Evolutionary conservation across 2,329 filamentous ascomycete species (phyloP).

Genomic region (Fusarium tjaetaba): DNA sequence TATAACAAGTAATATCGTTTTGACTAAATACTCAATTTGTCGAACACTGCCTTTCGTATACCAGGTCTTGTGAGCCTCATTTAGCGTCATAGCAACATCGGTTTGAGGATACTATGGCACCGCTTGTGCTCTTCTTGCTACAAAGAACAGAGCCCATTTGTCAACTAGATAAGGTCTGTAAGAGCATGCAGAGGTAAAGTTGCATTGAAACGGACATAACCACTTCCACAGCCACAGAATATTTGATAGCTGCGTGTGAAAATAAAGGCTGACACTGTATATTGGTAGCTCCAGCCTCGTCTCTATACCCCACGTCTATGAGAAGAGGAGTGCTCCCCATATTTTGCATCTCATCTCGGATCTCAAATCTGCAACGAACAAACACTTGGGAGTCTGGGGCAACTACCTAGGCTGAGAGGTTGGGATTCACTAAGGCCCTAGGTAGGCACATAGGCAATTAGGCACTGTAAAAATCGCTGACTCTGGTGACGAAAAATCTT

Average conservation of each 20-base stretch:
- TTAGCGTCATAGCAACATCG: background rate
- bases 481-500: conserved; percentile 38
- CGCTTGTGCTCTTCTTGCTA: background rate
- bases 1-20: conserved; percentile 21
- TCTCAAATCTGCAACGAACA: conserved; percentile 5
- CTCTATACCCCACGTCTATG: conserved; percentile 13
- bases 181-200: background rate
- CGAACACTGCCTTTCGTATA: background rate
- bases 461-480: background rate
- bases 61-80: background rate
- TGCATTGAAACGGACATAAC: background rate
- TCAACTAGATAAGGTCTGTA: background rate
- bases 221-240: background rate
- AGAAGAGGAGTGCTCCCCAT: conserved; percentile 15
- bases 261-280: conserved; percentile 16
- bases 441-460: background rate
- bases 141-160: background rate
- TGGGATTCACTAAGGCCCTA: conserved; percentile 23
- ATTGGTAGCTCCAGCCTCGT: conserved; percentile 11
- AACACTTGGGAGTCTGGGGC: conserved; percentile 24
- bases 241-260: conserved; percentile 13
- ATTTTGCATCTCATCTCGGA: conserved; percentile 25
- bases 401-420: conserved; percentile 26
- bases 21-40: conserved; percentile 4
- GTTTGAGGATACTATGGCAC: background rate